phyloP scores from a whole-genome alignment of 1,284 basidiomycete genomes.

The Porodaedalea pini region DNA sequence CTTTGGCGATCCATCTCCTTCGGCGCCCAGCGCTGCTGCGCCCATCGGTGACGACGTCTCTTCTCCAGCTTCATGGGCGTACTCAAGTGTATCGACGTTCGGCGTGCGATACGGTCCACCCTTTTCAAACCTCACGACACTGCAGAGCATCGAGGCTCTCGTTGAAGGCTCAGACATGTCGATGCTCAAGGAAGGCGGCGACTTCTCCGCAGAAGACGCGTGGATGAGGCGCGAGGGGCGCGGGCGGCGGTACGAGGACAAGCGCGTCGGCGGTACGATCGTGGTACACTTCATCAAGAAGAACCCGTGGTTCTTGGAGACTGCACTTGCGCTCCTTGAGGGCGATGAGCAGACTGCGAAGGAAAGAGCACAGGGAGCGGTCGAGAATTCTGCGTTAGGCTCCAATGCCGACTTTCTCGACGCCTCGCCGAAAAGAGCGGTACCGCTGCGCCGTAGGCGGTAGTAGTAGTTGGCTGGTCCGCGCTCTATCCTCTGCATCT shows the following conservation, averaged over 20 bases:
- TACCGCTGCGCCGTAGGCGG: no score
- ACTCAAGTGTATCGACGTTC: constrained; percentile 86
- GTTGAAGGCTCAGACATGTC: constrained; percentile 90
- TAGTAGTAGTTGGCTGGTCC: no score
- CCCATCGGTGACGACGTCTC: constrained; percentile 23
- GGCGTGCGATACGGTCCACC: constrained; percentile 77
- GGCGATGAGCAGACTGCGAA: constrained; percentile 55
- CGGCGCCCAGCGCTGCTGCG: constrained; percentile 18
- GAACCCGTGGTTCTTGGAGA: constrained; percentile 94
- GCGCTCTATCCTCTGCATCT: no score
- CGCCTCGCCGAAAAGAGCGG: no score
- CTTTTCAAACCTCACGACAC: constrained; percentile 58
- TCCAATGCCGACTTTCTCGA: not conserved
- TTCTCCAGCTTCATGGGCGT: constrained; percentile 50
- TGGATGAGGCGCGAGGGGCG: constrained; percentile 73
- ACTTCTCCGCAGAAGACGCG: constrained; percentile 43
- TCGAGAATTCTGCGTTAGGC: not conserved
- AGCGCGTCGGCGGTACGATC: constrained; percentile 85
- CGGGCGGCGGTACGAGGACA: constrained; percentile 58
- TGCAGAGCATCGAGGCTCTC: constrained; percentile 85
- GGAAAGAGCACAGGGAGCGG: constrained; percentile 26
- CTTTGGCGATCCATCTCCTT: constrained; percentile 18
- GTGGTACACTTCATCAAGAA: constrained; percentile 98
- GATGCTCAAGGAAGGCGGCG: constrained; percentile 54
- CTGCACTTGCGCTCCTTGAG: constrained; percentile 83